Conservation (phyloP, 768 basidiomycete species). For the Collybia sp. region DNA sequence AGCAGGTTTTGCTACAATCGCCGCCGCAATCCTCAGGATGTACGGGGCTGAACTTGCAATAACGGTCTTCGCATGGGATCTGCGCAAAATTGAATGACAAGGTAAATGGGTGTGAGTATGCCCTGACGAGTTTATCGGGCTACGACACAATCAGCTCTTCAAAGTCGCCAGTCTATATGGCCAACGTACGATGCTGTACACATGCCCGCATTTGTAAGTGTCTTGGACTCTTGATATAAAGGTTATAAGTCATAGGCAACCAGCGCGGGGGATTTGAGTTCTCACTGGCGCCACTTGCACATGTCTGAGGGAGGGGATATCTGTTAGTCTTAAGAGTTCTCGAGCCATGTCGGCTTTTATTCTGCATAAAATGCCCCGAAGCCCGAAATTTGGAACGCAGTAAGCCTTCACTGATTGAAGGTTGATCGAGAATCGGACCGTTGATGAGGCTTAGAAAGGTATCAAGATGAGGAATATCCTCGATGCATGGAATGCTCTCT, state of each 20-base stretch:
- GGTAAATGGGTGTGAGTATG: constrained; percentile 4
- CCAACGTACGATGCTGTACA: constrained; percentile 43
- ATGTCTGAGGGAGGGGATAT: constrained; percentile 29
- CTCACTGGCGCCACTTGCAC: constrained; percentile 74
- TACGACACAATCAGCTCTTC: constrained; percentile 18
- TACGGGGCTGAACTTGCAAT: constrained; percentile 66
- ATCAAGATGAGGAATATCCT: constrained; percentile 14
- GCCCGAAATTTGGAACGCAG: constrained; percentile 8
- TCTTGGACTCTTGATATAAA: constrained; percentile 51
- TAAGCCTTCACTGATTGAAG: constrained; percentile 7
- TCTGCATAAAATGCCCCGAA: too few species aligned
- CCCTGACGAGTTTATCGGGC: constrained; percentile 58
- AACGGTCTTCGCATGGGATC: constrained; percentile 61
- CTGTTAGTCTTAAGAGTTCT: constrained; percentile 9
- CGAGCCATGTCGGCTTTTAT: not conserved
- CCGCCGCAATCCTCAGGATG: constrained; percentile 61
- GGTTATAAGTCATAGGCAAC: constrained; percentile 14
- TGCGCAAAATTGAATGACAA: constrained; percentile 23
- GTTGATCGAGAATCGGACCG: constrained; percentile 13
- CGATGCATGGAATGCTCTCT: too few species aligned
- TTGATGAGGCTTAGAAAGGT: constrained; percentile 6
- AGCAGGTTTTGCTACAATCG: constrained; percentile 57
- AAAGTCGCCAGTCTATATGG: too few species aligned
- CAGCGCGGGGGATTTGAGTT: constrained; percentile 3
- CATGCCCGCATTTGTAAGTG: constrained; percentile 57